Evolutionary conservation across 2,329 filamentous ascomycete genomes (phyloP).

Genomic region (Cercospora berteroae): DNA sequence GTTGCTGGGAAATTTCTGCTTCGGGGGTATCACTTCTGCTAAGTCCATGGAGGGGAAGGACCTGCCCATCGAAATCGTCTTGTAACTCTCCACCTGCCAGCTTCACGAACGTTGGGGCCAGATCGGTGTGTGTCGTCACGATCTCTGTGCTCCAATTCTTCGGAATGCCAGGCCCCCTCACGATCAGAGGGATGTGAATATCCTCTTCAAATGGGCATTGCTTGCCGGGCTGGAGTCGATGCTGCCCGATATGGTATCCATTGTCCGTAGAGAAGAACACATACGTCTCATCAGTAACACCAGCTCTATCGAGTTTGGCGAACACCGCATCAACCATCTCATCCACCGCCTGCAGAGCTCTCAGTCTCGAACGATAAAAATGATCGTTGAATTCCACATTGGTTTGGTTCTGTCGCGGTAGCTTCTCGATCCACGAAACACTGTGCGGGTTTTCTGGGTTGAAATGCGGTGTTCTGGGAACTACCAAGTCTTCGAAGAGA

Average conservation of each 20-base stretch:
- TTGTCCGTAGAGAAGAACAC: slow-evolving; percentile 44
- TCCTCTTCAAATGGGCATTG: slow-evolving; percentile 42
- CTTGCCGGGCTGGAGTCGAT: slow-evolving; percentile 43
- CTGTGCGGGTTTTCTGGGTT: slow-evolving; percentile 56
- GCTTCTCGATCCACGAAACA: slow-evolving; percentile 47
- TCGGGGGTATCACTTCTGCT: slow-evolving; percentile 4
- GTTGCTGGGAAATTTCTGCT: not conserved
- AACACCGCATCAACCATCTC: slow-evolving; percentile 53
- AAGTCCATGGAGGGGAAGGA: slow-evolving; percentile 34
- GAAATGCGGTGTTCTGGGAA: slow-evolving; percentile 64
- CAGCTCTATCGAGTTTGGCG: slow-evolving; percentile 42
- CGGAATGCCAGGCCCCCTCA: slow-evolving; percentile 41
- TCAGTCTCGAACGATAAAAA: slow-evolving; percentile 52
- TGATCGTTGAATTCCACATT: slow-evolving; percentile 54
- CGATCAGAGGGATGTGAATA: slow-evolving; percentile 42
- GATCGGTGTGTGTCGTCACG: slow-evolving; percentile 43
- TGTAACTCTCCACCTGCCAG: slow-evolving; percentile 34
- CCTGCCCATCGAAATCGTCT: slow-evolving; percentile 38
- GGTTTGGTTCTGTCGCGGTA: slow-evolving; percentile 47
- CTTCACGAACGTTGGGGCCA: slow-evolving; percentile 41
- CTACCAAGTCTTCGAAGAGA: slow-evolving; percentile 58
- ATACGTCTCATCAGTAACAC: slow-evolving; percentile 50
- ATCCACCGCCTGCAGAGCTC: slow-evolving; percentile 54
- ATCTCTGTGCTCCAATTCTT: slow-evolving; percentile 32
- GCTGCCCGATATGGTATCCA: slow-evolving; percentile 43